Evolutionary conservation across 2,329 filamentous ascomycete genomes (phyloP).

Genomic region (Trichoderma semiorbis): DNA sequence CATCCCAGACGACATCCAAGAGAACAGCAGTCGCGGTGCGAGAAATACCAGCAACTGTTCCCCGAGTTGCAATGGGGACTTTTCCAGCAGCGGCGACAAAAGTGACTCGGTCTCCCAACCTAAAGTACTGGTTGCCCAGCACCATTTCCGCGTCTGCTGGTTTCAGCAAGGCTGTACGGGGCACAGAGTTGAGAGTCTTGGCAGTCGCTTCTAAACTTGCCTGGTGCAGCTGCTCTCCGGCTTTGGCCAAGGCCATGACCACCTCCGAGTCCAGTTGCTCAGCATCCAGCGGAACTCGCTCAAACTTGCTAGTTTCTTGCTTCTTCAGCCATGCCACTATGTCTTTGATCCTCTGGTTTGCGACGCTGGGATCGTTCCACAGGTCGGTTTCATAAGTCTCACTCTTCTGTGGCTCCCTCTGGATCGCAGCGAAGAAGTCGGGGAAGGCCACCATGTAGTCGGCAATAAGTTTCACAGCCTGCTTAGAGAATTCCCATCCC

Average conservation of each 20-base stretch:
- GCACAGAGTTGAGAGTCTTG: constrained; percentile 75
- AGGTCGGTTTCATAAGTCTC: constrained; percentile 83
- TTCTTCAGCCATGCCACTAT: constrained; percentile 91
- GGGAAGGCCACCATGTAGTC: constrained; percentile 94
- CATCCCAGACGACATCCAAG: constrained; percentile 90
- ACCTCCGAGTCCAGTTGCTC: constrained; percentile 92
- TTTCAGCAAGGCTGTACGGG: constrained; percentile 82
- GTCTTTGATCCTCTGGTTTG: constrained; percentile 81
- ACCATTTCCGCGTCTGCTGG: constrained; percentile 95
- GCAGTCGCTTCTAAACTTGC: constrained; percentile 52
- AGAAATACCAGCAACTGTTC: constrained; percentile 93
- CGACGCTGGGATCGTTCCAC: constrained; percentile 69
- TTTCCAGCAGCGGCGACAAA: constrained; percentile 92
- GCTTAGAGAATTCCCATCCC: constrained; percentile 93
- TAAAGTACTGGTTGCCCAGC: constrained; percentile 78
- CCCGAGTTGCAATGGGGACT: constrained; percentile 85
- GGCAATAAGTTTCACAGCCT: constrained; percentile 74
- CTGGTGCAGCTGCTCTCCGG: constrained; percentile 62
- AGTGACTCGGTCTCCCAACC: constrained; percentile 83
- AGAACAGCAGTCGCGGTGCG: constrained; percentile 78
- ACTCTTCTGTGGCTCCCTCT: constrained; percentile 79
- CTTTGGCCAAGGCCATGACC: constrained; percentile 74
- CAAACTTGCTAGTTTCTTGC: constrained; percentile 86
- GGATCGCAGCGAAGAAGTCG: constrained; percentile 88
- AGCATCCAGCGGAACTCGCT: constrained; percentile 92